These are phyloP conservation scores for Agrocybe praecox DNA, from an alignment of 768 basidiomycete genomes.

Conservation along the genomic window DNA sequence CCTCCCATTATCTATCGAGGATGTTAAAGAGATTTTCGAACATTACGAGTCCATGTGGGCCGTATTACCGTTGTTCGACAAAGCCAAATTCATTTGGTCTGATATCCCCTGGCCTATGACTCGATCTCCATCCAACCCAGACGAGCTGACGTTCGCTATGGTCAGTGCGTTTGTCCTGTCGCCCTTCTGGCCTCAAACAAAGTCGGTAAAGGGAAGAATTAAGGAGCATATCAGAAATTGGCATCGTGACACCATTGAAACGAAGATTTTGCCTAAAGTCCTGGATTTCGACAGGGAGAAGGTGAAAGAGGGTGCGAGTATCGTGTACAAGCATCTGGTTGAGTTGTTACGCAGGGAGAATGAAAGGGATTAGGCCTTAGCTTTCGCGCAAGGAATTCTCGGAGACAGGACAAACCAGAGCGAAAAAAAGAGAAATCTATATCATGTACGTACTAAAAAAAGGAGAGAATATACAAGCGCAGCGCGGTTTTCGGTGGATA, in stretches of 20 bases:
- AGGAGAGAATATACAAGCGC: no score
- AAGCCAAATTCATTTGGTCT: conserved; percentile 56
- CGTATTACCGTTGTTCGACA: conserved; percentile 33
- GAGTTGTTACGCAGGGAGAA: conserved; percentile 63
- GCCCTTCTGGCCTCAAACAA: conserved; percentile 57
- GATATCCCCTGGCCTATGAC: conserved; percentile 79
- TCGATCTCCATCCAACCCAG: conserved; percentile 54
- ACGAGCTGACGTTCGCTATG: conserved; percentile 58
- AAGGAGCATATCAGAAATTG: conserved; percentile 75
- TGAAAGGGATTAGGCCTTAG: no score
- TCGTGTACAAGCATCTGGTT: conserved; percentile 71
- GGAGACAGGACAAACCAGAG: no score
- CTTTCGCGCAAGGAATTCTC: no score
- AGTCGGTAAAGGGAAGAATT: conserved; percentile 66
- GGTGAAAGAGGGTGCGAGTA: conserved; percentile 73
- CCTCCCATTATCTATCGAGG: conserved; percentile 56
- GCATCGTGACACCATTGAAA: conserved; percentile 86
- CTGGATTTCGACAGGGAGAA: conserved; percentile 61
- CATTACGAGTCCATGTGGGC: conserved; percentile 67
- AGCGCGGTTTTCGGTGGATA: no score
- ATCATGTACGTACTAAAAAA: no score
- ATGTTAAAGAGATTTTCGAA: conserved; percentile 56
- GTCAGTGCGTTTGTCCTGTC: conserved; percentile 67
- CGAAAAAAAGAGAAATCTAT: no score
- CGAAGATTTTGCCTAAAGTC: conserved; percentile 66